Conservation (phyloP, 2,329 filamentous ascomycete species). For the Verticillium klebahnii region DNA sequence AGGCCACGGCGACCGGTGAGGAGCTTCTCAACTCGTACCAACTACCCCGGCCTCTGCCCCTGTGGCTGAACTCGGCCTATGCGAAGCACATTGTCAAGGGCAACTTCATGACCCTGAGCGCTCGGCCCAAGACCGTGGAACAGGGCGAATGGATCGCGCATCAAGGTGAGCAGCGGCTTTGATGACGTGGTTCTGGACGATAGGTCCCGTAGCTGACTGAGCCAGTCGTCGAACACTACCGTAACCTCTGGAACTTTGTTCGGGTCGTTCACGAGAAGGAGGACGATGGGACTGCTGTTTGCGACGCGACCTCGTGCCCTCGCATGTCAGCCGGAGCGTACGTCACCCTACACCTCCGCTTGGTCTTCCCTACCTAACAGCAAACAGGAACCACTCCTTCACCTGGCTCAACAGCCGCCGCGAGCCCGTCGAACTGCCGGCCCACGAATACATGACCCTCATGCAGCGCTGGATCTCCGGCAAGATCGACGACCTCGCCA, state of each 20-base stretch:
- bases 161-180: conserved; percentile 59
- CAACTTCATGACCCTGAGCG: conserved; percentile 94
- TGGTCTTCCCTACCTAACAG: neutral
- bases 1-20: conserved; percentile 42
- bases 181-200: neutral
- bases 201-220: neutral
- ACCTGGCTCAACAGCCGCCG: conserved; percentile 90
- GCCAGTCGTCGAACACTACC: conserved; percentile 86
- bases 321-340: conserved; percentile 93
- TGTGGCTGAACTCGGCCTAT: conserved; percentile 72
- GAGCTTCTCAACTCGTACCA: conserved; percentile 57
- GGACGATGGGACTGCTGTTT: conserved; percentile 71
- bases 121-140: conserved; percentile 88
- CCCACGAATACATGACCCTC: conserved; percentile 88
- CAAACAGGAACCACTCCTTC: conserved; percentile 76
- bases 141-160: conserved; percentile 94
- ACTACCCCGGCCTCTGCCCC: conserved; percentile 61
- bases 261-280: conserved; percentile 85
- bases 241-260: conserved; percentile 84
- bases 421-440: conserved; percentile 86
- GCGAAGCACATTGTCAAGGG: conserved; percentile 90
- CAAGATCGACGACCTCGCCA: conserved; percentile 84
- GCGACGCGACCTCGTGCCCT: conserved; percentile 78
- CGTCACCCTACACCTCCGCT: conserved; percentile 33
- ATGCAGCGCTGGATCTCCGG: conserved; percentile 97